Evolutionary conservation across 2,329 filamentous ascomycete genomes (phyloP), one percentile per base, ranked within the genome.

Genomic region (Penicillium vulpinum): DNA sequence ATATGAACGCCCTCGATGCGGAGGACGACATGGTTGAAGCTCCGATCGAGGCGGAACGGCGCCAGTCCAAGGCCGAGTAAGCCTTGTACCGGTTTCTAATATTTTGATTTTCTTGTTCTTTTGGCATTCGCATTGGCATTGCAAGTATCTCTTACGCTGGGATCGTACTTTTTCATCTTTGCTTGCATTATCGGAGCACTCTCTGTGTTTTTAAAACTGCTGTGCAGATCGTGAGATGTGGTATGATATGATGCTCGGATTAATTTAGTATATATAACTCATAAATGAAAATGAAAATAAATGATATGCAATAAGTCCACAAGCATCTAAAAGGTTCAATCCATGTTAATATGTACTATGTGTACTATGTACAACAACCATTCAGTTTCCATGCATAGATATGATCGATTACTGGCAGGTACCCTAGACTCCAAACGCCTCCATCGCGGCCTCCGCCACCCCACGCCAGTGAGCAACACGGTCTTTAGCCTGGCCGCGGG

Each of bases 1-100:
- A 73, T 53, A 76, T 83, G 78, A 81, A 83, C 54, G 75, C 76
- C 22, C 71, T 81, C 21, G 80, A 81, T 58, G 71, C 70, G 1
- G 68, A 75, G 21, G 71, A 73, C 49, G 47, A 36, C 3, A 56
- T 59, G 56, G 59, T 63, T 31, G 68, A 69, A 18, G 50, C 60
- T 7, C 61, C 64, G 18, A 24, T 44, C 13, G 58, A 53, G 2
- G 53, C 61, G 47, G 44, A 45, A 31, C 63, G 56, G 7, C 58
- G 60, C 18, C 35, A 47, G 21, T 61, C 62, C 38, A 60, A 59
- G 53, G 28, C 28, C 8, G n/a, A 50, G 11, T 54, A 54, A 22
- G 26, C 35, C 16, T 40, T 16, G 8, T 13, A 11, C 24, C 16
- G 16, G 16, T 24, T 18, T 48, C 10, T 53, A 24, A 39, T 31